Evolutionary conservation across 116 monocot genomes (phyloP).

Genomic region (Dioscorea cayenensis): DNA sequence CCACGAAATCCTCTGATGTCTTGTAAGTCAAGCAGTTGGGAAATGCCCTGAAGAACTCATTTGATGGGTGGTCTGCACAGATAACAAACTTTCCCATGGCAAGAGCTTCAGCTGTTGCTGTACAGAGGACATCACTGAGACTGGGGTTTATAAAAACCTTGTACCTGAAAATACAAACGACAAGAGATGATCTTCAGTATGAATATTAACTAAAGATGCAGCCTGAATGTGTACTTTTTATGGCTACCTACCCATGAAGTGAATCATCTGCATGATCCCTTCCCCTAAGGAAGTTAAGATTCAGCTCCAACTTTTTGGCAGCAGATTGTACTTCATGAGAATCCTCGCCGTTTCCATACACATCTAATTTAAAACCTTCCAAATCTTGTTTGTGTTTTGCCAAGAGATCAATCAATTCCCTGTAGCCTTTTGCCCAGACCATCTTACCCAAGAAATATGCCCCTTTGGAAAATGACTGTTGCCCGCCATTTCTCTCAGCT

Average conservation of each 20-base stretch:
- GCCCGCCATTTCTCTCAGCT: constrained; percentile 53
- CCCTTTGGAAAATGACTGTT: constrained; percentile 81
- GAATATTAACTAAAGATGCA: neutral
- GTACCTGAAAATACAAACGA: constrained; percentile 38
- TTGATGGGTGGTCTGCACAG: constrained; percentile 97
- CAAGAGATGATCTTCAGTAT: neutral
- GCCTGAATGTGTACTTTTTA: neutral
- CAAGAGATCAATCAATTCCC: constrained; percentile 77
- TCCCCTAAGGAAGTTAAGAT: constrained; percentile 88
- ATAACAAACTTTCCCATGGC: constrained; percentile 99
- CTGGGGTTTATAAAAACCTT: constrained; percentile 98
- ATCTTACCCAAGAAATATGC: constrained; percentile 98
- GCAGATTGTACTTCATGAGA: constrained; percentile 75
- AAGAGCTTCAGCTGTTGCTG: constrained; percentile 96
- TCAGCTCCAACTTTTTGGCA: constrained; percentile 69
- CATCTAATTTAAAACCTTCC: constrained; percentile 71
- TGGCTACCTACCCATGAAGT: constrained; percentile 17
- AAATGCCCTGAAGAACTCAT: constrained; percentile 86
- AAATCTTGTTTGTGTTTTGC: constrained; percentile 79
- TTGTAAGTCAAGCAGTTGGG: constrained; percentile 95
- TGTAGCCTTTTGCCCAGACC: constrained; percentile 99
- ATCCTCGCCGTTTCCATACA: constrained; percentile 96
- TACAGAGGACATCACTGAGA: constrained; percentile 93
- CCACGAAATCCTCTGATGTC: constrained; percentile 82
- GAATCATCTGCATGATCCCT: constrained; percentile 97